Evolutionary conservation across 1,139 yeast species (phyloP).

Genomic region (Hyphopichia khmerensis): DNA sequence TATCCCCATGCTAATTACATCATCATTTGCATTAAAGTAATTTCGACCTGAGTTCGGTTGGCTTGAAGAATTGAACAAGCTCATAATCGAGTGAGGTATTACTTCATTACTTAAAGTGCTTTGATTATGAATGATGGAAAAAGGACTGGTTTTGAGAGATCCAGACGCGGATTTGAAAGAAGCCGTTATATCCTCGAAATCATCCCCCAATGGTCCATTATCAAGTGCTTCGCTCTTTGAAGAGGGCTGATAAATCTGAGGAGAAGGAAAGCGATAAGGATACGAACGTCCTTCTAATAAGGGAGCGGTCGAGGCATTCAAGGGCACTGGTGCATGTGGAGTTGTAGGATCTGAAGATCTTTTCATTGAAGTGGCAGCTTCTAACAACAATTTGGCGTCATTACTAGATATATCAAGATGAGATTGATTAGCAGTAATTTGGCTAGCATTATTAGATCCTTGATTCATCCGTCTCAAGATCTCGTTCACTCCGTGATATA

Average conservation of each 20-base stretch:
- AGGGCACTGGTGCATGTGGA: background rate
- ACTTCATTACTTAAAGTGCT: conserved; percentile 27
- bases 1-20: conserved; percentile 49
- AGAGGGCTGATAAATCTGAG: background rate
- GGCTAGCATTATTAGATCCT: background rate
- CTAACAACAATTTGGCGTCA: conserved; percentile 27
- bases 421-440: background rate
- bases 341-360: conserved; percentile 7
- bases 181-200: conserved; percentile 1
- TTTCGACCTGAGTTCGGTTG: conserved; percentile 4
- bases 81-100: conserved; percentile 45
- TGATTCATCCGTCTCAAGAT: conserved; percentile 22
- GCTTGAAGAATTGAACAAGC: conserved; percentile 32
- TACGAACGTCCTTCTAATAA: background rate
- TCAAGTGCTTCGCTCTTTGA: background rate
- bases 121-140: conserved; percentile 41
- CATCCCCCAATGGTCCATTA: conserved; percentile 2
- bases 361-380: conserved; percentile 28
- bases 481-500: conserved; percentile 34
- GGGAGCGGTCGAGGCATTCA: background rate
- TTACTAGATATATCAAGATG: conserved; percentile 8
- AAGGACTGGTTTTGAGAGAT: conserved; percentile 51
- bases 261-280: conserved; percentile 1
- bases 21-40: conserved; percentile 19
- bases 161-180: conserved; percentile 41